These are phyloP conservation scores for Alternaria metachromatica DNA, from an alignment of 2,329 filamentous ascomycete species.

Conservation along the genomic window DNA sequence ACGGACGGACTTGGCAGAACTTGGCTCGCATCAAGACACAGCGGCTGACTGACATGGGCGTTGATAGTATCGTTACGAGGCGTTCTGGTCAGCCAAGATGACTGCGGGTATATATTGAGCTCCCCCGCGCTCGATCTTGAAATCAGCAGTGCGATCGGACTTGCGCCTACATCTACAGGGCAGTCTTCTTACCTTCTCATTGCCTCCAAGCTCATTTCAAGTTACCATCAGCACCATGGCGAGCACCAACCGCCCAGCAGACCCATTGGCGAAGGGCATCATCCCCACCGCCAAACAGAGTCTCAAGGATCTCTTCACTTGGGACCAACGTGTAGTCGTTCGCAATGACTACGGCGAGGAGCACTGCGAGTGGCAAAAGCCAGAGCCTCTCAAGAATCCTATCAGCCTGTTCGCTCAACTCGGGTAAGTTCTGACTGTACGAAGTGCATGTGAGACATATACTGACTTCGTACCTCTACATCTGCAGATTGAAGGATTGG, in stretches of 20 bases:
- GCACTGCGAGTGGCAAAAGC: constrained; percentile 70
- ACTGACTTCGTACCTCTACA: neutral
- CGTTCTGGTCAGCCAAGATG: constrained; percentile 11
- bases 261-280: constrained; percentile 71
- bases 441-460: neutral
- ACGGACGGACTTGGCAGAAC: constrained; percentile 39
- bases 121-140: constrained; percentile 5
- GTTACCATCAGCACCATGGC: constrained; percentile 32
- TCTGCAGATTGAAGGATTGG: constrained; percentile 65
- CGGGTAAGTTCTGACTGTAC: constrained; percentile 32
- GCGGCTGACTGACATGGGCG: constrained; percentile 26
- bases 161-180: constrained; percentile 19
- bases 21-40: constrained; percentile 38
- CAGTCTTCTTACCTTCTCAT: constrained; percentile 4
- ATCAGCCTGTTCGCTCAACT: constrained; percentile 71
- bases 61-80: constrained; percentile 22
- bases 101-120: constrained; percentile 28
- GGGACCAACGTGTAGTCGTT: constrained; percentile 75
- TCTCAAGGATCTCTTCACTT: constrained; percentile 70
- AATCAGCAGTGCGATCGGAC: constrained; percentile 23
- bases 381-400: constrained; percentile 72
- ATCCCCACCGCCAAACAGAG: constrained; percentile 70
- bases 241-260: constrained; percentile 60
- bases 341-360: constrained; percentile 70
- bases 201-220: constrained; percentile 9